phyloP scores from a whole-genome alignment of 2,329 filamentous ascomycete species.

The Parastagonospora nodorum region DNA sequence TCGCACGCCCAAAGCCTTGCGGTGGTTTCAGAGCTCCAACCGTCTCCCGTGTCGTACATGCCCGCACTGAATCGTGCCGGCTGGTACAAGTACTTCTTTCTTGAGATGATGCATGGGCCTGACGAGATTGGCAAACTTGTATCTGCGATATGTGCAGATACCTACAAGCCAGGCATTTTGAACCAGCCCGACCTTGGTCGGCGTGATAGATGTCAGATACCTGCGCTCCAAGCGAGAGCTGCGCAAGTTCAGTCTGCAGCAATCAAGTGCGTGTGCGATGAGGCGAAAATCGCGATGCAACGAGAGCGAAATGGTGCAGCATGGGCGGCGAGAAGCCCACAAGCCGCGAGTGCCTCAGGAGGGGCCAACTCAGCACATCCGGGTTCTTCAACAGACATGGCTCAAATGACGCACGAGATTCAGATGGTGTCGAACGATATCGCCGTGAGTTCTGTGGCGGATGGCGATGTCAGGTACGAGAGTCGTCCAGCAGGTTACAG shows the following conservation, averaged over 20 bases:
- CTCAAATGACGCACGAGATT: conserved; percentile 21
- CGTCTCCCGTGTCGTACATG: conserved; percentile 32
- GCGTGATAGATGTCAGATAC: conserved; percentile 29
- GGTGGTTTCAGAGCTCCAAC: conserved; percentile 14
- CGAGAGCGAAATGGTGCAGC: conserved; percentile 11
- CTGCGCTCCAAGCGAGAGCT: conserved; percentile 30
- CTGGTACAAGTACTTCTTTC: conserved; percentile 45
- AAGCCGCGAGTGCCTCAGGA: background rate
- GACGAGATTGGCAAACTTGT: conserved; percentile 36
- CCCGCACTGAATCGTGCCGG: conserved; percentile 43
- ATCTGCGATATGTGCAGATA: conserved; percentile 33
- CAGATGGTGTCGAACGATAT: conserved; percentile 22
- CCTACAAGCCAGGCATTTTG: conserved; percentile 36
- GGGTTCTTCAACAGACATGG: conserved; percentile 13
- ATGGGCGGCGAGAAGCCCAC: background rate
- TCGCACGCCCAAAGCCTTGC: conserved; percentile 29
- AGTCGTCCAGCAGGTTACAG: conserved; percentile 16
- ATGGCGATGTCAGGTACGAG: conserved; percentile 13
- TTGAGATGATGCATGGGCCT: conserved; percentile 34
- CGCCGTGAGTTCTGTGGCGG: conserved; percentile 19
- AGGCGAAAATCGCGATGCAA: conserved; percentile 34
- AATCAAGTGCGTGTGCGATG: conserved; percentile 35
- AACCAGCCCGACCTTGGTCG: conserved; percentile 41
- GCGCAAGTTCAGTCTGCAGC: conserved; percentile 28
- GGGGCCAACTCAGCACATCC: conserved; percentile 2